Conservation (phyloP, 306 rosid genomes). For the Pyrus betulifolia region DNA sequence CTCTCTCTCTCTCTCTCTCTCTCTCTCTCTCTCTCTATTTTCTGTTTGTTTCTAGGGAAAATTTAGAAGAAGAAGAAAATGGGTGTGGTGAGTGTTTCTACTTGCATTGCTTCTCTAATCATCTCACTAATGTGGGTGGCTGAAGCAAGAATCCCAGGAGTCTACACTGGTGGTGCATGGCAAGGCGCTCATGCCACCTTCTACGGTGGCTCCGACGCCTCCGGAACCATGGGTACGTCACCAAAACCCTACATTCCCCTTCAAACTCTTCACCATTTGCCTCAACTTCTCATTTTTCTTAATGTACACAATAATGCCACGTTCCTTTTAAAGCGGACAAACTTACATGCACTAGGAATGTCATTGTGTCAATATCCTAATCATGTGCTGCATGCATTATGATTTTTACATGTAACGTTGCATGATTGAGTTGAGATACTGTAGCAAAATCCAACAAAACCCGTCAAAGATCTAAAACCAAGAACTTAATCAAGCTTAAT, state of each 20-base stretch:
- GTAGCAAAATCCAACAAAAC: not conserved
- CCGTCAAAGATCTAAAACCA: not conserved
- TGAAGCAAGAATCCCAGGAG: slow-evolving; percentile 75
- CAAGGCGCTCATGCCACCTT: slow-evolving; percentile 86
- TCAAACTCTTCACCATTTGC: not conserved
- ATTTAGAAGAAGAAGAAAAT: slow-evolving; percentile 3
- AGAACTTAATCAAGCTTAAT: not conserved
- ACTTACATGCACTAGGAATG: too few species aligned
- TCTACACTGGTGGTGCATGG: slow-evolving; percentile 67
- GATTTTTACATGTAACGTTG: rapidly evolving
- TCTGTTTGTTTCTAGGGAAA: not conserved
- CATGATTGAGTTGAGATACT: too few species aligned
- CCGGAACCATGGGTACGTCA: slow-evolving; percentile 89
- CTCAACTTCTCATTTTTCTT: not conserved
- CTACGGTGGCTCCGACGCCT: slow-evolving; percentile 92
- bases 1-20: not conserved
- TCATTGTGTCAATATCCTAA: too few species aligned
- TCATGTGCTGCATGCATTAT: not conserved
- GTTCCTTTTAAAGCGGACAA: too few species aligned
- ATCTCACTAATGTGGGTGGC: slow-evolving; percentile 30
- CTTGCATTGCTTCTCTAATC: slow-evolving; percentile 30
- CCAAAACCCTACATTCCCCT: not conserved
- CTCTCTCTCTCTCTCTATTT: not conserved
- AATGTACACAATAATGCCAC: not conserved
- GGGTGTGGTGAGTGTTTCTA: slow-evolving; percentile 22